Conservation (phyloP, 1,284 basidiomycete species). For the Entoloma clypeatum region DNA sequence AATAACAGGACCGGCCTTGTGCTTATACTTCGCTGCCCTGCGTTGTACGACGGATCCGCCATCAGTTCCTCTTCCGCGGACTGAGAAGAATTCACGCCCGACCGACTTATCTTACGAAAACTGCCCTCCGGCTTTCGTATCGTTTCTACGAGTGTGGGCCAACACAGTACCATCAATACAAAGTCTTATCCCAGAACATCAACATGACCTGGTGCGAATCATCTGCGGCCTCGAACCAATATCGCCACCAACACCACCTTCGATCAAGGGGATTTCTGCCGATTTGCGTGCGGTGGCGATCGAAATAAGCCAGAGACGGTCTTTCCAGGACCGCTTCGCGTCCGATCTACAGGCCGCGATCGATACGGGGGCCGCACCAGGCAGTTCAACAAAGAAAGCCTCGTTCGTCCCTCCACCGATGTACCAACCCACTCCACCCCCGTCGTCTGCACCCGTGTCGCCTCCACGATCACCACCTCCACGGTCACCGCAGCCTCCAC, state of each 20-base stretch:
- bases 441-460: conserved; percentile 29
- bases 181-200: conserved; percentile 50
- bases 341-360: conserved; percentile 72
- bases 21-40: conserved; percentile 66
- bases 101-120: conserved; percentile 42
- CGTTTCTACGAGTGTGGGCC: conserved; percentile 72
- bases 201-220: conserved; percentile 76
- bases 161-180: conserved; percentile 64
- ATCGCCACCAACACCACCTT: conserved; percentile 32
- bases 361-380: conserved; percentile 46
- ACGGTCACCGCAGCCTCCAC: conserved; percentile 38
- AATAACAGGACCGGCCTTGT: conserved; percentile 56
- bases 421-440: conserved; percentile 45
- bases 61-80: conserved; percentile 52
- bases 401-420: conserved; percentile 70
- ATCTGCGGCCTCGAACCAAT: conserved; percentile 64
- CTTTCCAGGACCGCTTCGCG: conserved; percentile 75
- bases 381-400: conserved; percentile 42
- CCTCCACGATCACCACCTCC: conserved; percentile 20
- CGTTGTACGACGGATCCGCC: conserved; percentile 60
- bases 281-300: conserved; percentile 75
- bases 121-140: conserved; percentile 49
- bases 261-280: conserved; percentile 60
- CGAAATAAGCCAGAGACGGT: conserved; percentile 75
- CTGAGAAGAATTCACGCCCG: conserved; percentile 31